phyloP scores from a whole-genome alignment of 495 filamentous ascomycete genomes.

The Xylaria palmicola region DNA sequence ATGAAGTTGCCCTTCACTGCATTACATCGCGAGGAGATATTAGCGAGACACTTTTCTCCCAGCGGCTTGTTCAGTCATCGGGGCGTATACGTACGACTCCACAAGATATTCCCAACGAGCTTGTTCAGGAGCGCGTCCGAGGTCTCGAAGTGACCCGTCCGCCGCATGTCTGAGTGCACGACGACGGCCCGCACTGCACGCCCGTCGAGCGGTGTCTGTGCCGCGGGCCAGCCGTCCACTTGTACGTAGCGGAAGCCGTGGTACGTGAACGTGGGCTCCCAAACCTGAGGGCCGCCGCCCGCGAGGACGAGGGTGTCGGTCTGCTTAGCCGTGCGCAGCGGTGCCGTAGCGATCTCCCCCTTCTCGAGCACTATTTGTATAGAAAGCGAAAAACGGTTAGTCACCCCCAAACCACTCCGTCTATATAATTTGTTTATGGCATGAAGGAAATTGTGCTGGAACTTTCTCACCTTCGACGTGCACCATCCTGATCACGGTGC shows the following conservation, averaged over 20 bases:
- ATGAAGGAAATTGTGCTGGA: too few species aligned
- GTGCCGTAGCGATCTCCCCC: slow-evolving; percentile 49
- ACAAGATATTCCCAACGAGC: slow-evolving; percentile 49
- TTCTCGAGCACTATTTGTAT: slow-evolving; percentile 55
- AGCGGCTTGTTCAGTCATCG: too few species aligned
- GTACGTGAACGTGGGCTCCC: slow-evolving; percentile 52
- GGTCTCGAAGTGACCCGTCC: slow-evolving; percentile 47
- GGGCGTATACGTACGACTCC: slow-evolving; percentile 47
- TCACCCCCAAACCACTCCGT: too few species aligned
- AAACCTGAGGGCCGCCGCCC: slow-evolving; percentile 25
- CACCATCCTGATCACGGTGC: slow-evolving; percentile 37
- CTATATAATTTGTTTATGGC: too few species aligned
- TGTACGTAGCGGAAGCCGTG: slow-evolving; percentile 57
- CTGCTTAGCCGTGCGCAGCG: slow-evolving; percentile 47
- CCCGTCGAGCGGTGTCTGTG: slow-evolving; percentile 21
- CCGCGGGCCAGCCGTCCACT: slow-evolving; percentile 46
- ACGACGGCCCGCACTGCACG: slow-evolving; percentile 44
- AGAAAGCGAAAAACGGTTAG: too few species aligned
- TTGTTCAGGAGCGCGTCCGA: slow-evolving; percentile 49
- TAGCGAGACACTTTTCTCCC: too few species aligned
- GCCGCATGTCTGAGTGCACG: slow-evolving; percentile 51
- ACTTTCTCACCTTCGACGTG: slow-evolving; percentile 44
- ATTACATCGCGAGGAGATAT: neutral
- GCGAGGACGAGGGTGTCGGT: slow-evolving; percentile 42
- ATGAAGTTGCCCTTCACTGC: slow-evolving; percentile 54